Percentiles rank a stretch among this genome's conserved stretches.
Conservation (phyloP, 2,329 filamentous ascomycete genomes). For the Neonectria neomacrospora region DNA sequence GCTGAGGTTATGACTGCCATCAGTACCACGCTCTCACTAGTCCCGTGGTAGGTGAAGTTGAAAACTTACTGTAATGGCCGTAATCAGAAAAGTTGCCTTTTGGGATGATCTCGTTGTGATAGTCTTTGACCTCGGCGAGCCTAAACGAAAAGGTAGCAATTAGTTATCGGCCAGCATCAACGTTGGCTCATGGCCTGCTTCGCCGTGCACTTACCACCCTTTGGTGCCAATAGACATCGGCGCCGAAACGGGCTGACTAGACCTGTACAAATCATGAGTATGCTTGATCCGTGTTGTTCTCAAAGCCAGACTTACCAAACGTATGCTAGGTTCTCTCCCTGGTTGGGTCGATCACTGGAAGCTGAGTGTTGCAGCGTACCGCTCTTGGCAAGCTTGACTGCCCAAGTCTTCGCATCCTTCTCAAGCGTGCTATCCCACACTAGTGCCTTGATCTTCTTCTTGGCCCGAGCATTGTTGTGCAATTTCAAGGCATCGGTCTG, state of each 20-base stretch:
- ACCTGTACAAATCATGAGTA: slow-evolving; percentile 5
- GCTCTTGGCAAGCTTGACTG: slow-evolving; percentile 31
- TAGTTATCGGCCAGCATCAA: accelerated
- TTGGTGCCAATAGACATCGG: slow-evolving; percentile 31
- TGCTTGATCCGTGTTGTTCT: not conserved
- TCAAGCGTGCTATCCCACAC: slow-evolving; percentile 33
- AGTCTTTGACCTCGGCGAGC: slow-evolving; percentile 34
- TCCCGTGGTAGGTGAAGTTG: accelerated
- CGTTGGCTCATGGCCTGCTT: accelerated
- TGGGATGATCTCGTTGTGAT: slow-evolving; percentile 36
- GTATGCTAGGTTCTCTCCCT: slow-evolving; percentile 42
- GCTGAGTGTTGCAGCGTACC: slow-evolving; percentile 33
- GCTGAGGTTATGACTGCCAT: slow-evolving; percentile 24
- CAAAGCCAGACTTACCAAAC: slow-evolving; percentile 13
- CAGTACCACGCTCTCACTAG: accelerated
- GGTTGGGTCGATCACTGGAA: slow-evolving; percentile 14
- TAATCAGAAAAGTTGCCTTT: slow-evolving; percentile 39
- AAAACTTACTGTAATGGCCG: slow-evolving; percentile 44
- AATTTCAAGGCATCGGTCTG: slow-evolving; percentile 26
- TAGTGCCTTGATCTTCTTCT: slow-evolving; percentile 29
- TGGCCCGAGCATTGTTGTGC: slow-evolving; percentile 35
- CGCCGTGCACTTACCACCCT: slow-evolving; percentile 30
- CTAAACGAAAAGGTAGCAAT: slow-evolving; percentile 7
- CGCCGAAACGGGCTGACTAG: slow-evolving; percentile 21
- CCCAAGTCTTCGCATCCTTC: slow-evolving; percentile 27